Conservation (phyloP, 164 flowering plant species). For the Nymphaea thermarum region DNA sequence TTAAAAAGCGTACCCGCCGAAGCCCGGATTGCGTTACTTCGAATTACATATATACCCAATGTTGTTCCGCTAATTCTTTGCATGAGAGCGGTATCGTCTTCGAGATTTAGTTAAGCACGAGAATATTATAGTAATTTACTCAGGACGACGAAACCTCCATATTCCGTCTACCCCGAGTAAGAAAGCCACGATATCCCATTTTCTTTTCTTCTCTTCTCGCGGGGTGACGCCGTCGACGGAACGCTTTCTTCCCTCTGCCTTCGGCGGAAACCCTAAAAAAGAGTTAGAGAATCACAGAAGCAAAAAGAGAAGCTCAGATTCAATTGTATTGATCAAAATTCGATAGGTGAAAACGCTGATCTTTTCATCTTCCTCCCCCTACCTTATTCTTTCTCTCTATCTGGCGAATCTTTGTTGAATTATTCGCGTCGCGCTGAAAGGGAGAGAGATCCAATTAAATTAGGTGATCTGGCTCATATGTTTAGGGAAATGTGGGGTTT, state of each 20-base stretch:
- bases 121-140: no score
- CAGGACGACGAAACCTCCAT: no score
- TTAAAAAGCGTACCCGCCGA: no score
- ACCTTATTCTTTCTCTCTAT: not conserved
- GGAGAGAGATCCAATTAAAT: not conserved
- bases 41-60: no score
- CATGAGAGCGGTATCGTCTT: no score
- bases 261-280: not conserved
- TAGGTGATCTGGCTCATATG: not conserved
- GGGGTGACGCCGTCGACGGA: no score
- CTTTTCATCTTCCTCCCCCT: not conserved
- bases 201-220: no score
- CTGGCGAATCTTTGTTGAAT: not conserved
- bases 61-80: no score
- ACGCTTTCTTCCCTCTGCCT: not conserved
- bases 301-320: not conserved
- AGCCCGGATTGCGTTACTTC: no score
- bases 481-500: not conserved
- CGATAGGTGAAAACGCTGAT: not conserved
- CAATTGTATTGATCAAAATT: not conserved
- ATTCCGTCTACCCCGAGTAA: no score
- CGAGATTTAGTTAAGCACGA: no score
- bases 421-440: not conserved
- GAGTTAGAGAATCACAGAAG: not conserved
- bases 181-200: no score